Percentiles rank a stretch among this genome's conserved stretches.
These are phyloP conservation scores for Trichoderma breve DNA, from an alignment of 2,329 filamentous ascomycete species.

Conservation along the genomic window DNA sequence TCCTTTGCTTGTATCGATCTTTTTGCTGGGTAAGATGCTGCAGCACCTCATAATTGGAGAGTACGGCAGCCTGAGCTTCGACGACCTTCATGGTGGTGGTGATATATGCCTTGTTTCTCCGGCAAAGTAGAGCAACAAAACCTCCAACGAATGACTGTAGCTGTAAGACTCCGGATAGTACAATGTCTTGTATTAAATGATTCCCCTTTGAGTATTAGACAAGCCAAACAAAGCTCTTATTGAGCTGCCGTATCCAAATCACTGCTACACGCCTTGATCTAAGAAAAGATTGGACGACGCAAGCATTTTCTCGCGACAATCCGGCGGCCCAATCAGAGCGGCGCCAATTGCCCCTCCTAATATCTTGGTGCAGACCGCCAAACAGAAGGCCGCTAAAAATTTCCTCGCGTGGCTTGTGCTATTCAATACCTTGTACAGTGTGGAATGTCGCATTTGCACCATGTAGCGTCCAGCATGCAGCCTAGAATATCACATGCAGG, in stretches of 20 bases:
- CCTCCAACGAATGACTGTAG: neutral
- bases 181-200: neutral
- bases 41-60: slow-evolving; percentile 73
- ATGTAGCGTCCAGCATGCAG: neutral
- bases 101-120: neutral
- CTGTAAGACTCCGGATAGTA: neutral
- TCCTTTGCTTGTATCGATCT: slow-evolving; percentile 49
- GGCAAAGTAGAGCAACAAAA: neutral
- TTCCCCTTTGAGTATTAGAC: neutral
- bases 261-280: neutral
- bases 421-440: neutral
- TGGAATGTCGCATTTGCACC: neutral
- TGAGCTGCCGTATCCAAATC: neutral
- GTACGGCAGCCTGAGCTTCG: slow-evolving; percentile 65
- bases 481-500: slow-evolving; percentile 7
- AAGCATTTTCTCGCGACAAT: neutral
- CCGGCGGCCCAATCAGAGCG: slow-evolving; percentile 5
- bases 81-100: slow-evolving; percentile 61
- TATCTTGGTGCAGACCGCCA: slow-evolving; percentile 1
- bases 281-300: slow-evolving; percentile 7
- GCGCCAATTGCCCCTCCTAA: neutral
- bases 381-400: neutral
- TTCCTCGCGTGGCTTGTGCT: neutral
- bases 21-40: slow-evolving; percentile 60
- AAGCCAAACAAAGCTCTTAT: neutral